Percentiles rank a stretch among this genome's conserved stretches.
phyloP scores from a whole-genome alignment of 1,139 yeast species.

The Lizanozyma gosingica region DNA sequence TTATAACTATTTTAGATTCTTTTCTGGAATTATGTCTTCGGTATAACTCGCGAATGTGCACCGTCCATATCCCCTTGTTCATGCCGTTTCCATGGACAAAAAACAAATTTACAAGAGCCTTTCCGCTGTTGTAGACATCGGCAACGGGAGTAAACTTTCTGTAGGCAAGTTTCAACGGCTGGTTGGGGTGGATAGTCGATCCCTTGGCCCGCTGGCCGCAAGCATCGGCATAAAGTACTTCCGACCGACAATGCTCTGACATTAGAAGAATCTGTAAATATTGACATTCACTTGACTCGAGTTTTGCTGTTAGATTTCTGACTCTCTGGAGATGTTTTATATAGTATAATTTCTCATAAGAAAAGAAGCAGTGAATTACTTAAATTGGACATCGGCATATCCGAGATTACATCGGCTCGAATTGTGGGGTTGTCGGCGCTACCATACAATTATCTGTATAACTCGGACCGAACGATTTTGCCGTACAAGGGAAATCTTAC shows the following conservation, averaged over 20 bases:
- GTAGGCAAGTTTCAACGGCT: conserved; percentile 9
- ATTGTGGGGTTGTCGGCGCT: too few relatives aligned
- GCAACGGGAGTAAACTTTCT: conserved; percentile 6
- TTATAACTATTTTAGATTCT: conserved; percentile 9
- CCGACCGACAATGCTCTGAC: neutral
- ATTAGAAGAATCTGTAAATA: too few relatives aligned
- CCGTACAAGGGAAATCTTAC: too few relatives aligned
- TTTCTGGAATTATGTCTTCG: neutral
- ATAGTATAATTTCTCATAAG: too few relatives aligned
- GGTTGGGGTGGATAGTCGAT: neutral
- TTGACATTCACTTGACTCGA: too few relatives aligned
- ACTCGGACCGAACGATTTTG: too few relatives aligned
- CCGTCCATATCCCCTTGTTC: conserved; percentile 57
- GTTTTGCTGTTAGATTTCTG: too few relatives aligned
- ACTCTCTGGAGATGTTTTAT: too few relatives aligned
- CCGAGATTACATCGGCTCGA: too few relatives aligned
- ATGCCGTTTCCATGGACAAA: conserved; percentile 68
- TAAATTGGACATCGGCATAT: too few relatives aligned
- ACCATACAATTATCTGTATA: too few relatives aligned
- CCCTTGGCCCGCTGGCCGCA: conserved; percentile 1
- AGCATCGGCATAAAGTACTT: conserved; percentile 1
- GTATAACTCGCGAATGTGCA: conserved; percentile 40
- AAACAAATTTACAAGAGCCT: conserved; percentile 31
- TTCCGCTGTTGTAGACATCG: neutral
- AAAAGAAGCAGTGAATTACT: too few relatives aligned